Percentiles rank a stretch among this genome's conserved stretches.
phyloP scores from a whole-genome alignment of 306 rosid genomes.

The Rubus idaeus region DNA sequence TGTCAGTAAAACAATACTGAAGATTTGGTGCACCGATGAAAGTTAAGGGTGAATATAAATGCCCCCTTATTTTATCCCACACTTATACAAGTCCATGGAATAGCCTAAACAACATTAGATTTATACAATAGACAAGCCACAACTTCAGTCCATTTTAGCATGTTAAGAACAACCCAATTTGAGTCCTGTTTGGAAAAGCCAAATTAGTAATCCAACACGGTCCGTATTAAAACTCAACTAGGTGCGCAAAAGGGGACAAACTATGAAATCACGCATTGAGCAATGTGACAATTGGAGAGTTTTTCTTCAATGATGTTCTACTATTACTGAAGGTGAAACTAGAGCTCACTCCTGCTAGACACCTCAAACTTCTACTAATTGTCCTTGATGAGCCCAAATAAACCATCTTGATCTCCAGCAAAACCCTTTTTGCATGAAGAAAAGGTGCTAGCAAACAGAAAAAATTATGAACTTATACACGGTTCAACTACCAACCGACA shows the following conservation, averaged over 20 bases:
- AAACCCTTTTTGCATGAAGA: not conserved
- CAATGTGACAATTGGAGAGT: not conserved
- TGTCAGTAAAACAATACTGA: not conserved
- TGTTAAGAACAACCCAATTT: not conserved
- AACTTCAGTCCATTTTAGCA: not conserved
- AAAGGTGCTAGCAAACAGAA: not conserved
- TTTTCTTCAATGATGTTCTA: not conserved
- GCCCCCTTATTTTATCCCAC: not conserved
- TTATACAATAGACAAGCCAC: not conserved
- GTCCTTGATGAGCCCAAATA: not conserved
- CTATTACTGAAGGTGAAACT: not conserved
- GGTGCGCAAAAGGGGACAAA: not conserved
- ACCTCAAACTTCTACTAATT: not conserved
- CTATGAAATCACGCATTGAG: not conserved
- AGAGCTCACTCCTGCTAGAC: not conserved
- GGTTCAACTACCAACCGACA: not conserved
- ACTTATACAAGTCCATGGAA: not conserved
- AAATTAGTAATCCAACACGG: not conserved
- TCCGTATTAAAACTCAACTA: not conserved
- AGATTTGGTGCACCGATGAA: not conserved
- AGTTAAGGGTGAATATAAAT: not conserved
- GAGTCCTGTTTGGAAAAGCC: not conserved
- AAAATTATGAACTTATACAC: not conserved
- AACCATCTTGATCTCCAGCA: not conserved
- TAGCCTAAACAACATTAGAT: not conserved